Conservation (phyloP, 2,329 filamentous ascomycete genomes). For the Calonectria naviculata region DNA sequence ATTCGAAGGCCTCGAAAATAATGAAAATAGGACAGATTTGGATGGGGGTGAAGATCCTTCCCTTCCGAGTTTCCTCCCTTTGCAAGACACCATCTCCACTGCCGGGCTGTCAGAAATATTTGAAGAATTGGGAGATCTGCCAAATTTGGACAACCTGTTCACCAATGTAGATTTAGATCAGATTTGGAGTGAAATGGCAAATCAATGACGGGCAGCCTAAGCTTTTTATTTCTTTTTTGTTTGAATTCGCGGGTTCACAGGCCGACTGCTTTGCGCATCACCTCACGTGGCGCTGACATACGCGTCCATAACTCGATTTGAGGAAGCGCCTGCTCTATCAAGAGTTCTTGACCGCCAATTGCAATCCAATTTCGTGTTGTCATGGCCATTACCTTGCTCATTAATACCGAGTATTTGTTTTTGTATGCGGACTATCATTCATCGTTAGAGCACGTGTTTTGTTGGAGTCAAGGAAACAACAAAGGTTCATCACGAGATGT, state of each 20-base stretch:
- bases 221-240: background rate
- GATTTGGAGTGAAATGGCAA: background rate
- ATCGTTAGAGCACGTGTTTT: too few relatives aligned
- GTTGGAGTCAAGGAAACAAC: too few relatives aligned
- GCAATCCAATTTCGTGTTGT: background rate
- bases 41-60: background rate
- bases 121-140: background rate
- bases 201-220: background rate
- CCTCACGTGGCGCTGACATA: background rate
- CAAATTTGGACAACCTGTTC: background rate
- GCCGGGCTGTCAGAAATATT: background rate
- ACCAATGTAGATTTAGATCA: background rate
- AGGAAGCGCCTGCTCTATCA: background rate
- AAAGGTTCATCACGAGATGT: too few relatives aligned
- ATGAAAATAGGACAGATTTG: background rate
- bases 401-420: background rate
- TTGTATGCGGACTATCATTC: background rate
- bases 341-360: background rate
- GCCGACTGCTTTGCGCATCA: background rate
- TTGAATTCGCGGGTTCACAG: background rate
- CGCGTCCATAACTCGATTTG: background rate
- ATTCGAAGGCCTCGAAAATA: background rate
- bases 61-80: background rate
- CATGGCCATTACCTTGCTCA: background rate
- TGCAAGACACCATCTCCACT: background rate